Evolutionary conservation across 164 flowering plant species (phyloP), one percentile per base, ranked within the genome.

Genomic region (Amborella trichopoda): DNA sequence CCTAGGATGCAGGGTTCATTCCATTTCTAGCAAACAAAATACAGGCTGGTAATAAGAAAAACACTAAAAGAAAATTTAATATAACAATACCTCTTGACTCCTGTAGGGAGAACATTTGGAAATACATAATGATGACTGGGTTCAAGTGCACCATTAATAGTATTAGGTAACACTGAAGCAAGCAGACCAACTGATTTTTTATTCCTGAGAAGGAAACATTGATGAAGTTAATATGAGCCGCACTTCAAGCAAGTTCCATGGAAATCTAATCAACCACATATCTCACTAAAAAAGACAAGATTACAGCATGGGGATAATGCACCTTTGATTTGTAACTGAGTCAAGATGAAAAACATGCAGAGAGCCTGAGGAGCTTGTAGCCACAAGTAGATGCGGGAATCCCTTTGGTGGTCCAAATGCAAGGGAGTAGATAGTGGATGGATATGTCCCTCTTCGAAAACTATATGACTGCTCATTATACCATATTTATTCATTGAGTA

Each of bases 351-450:
- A 89, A 41, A 71, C 71, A 62, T 89, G 97, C 46, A 78, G 62
- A 61, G 97, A 78, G 28, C 97, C 97, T 1, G 97, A 82, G 40
- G 81, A 78, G 65, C 95, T 85, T 33, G 87, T 68, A 25, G 90
- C 97, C 22, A 71, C 67, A 54, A 89, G 81, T 62, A 85, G 63
- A 55, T 82, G 90, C 42, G 95, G 95, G 63, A 80, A 67, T 59
- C 72, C 74, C 44, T 32, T 26, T 6, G 93, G 77, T 48, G 87
- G 87, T 23, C 83, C 85, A 68, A 89, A 82, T 43, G 95, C 78
- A 64, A 89, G 58, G 45, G 95, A 82, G 68, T 60, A 84, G 64
- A 89, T 85, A n/a, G 80, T 73, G 44, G 97, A 82, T 44, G 87
- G 73, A 49, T 82, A 89, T 48, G 93, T 62, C 5, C 97, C 97